These are phyloP conservation scores for Tetrapisispora arboricola DNA, from an alignment of 805 yeast genomes.

Conservation along the genomic window DNA sequence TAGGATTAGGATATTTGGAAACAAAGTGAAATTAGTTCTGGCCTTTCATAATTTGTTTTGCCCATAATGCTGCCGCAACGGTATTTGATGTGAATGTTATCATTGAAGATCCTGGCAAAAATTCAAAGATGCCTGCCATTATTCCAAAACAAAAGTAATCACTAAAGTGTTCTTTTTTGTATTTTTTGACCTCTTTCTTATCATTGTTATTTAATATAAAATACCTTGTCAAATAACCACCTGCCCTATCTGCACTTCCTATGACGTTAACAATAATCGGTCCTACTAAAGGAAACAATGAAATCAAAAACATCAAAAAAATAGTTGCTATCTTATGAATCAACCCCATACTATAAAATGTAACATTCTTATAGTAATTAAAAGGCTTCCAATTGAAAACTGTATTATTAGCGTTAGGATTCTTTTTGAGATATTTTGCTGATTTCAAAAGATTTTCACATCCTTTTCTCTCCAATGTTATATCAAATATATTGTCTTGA, in stretches of 20 bases:
- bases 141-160: conserved; percentile 43
- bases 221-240: conserved; percentile 18
- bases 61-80: conserved; percentile 60
- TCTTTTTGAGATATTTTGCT: conserved; percentile 7
- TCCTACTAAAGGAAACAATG: conserved; percentile 28
- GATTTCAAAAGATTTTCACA: conserved; percentile 11
- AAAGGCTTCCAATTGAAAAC: conserved; percentile 2
- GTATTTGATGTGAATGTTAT: conserved; percentile 49
- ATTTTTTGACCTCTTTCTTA: conserved; percentile 24
- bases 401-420: background rate
- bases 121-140: conserved; percentile 40
- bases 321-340: conserved; percentile 6
- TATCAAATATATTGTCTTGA: conserved; percentile 17
- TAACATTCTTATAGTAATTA: conserved; percentile 15
- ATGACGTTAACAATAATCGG: conserved; percentile 24
- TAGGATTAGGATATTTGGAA: background rate
- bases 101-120: conserved; percentile 43
- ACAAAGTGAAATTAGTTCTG: background rate
- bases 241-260: conserved; percentile 22
- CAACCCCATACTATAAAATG: conserved; percentile 5
- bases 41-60: background rate
- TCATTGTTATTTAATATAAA: conserved; percentile 13
- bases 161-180: conserved; percentile 29
- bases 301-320: conserved; percentile 11
- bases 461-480: conserved; percentile 12